Percentiles rank a stretch among this genome's conserved stretches.
phyloP scores from a whole-genome alignment of 164 flowering plant species.

The Dillenia suffruticosa region DNA sequence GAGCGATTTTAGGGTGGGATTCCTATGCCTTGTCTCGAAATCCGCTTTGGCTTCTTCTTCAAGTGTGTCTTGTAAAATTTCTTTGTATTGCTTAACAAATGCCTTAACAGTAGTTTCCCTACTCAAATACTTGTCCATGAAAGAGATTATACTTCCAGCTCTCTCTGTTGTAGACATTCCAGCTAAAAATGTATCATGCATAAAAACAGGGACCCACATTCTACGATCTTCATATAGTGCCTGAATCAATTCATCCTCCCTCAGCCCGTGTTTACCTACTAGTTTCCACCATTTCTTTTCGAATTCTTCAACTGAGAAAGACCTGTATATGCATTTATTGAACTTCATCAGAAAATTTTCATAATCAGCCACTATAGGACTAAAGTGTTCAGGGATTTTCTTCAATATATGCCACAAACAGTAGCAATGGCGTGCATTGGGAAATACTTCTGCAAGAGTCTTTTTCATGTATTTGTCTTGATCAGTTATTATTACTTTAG shows the following conservation, averaged over 20 bases:
- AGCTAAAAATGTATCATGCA: conserved; percentile 1
- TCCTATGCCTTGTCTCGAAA: conserved; percentile 11
- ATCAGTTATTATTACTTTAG: background rate
- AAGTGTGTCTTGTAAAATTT: conserved; percentile 1
- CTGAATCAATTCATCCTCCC: conserved; percentile 34
- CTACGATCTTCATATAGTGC: conserved; percentile 3
- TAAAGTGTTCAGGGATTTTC: conserved; percentile 34
- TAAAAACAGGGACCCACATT: conserved; percentile 7
- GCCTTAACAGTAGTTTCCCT: conserved; percentile 8
- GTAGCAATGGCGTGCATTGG: background rate
- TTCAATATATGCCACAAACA: background rate
- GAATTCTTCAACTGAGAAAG: conserved; percentile 42
- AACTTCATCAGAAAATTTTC: conserved; percentile 35
- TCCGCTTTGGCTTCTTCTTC: conserved; percentile 8
- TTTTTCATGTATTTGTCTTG: background rate
- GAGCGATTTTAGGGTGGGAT: background rate
- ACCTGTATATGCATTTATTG: conserved; percentile 37
- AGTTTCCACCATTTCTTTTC: conserved; percentile 45
- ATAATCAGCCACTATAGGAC: conserved; percentile 21
- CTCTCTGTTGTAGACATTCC: conserved; percentile 4
- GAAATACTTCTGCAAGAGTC: background rate
- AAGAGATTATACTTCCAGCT: background rate
- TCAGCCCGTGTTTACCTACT: conserved; percentile 34
- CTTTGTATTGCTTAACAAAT: conserved; percentile 5
- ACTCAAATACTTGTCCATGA: conserved; percentile 1